These are phyloP conservation scores for Juncus effusus DNA, from an alignment of 176 grass and related monocot species.

Conservation along the genomic window DNA sequence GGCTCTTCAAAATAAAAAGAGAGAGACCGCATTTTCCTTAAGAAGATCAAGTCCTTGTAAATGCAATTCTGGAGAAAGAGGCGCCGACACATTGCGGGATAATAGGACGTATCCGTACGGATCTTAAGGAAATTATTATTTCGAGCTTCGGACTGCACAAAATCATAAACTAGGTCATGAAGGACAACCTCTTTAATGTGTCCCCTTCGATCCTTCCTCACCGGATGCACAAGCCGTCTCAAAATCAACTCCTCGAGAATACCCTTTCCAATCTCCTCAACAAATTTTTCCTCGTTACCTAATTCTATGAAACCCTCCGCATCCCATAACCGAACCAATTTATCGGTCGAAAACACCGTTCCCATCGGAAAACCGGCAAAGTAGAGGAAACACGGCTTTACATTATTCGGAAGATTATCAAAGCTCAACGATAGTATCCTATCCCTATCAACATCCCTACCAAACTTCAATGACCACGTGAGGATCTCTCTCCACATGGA, in stretches of 20 bases:
- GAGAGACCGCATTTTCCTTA: too few species aligned
- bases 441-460: slow-evolving; percentile 5
- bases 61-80: too few species aligned
- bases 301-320: slow-evolving; percentile 39
- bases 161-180: slow-evolving; percentile 34
- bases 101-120: not conserved
- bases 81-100: too few species aligned
- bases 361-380: slow-evolving; percentile 37
- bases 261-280: slow-evolving; percentile 27
- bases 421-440: slow-evolving; percentile 36
- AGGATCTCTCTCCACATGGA: slow-evolving; percentile 29
- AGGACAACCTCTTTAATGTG: slow-evolving; percentile 14
- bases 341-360: not conserved
- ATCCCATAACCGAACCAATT: slow-evolving; percentile 28
- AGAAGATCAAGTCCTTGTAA: too few species aligned
- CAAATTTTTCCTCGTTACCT: too few species aligned
- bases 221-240: slow-evolving; percentile 18
- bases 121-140: slow-evolving; percentile 37
- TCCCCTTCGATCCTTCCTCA: slow-evolving; percentile 8
- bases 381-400: slow-evolving; percentile 41
- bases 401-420: slow-evolving; percentile 40
- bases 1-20: too few species aligned
- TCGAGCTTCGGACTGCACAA: slow-evolving; percentile 31
- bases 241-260: slow-evolving; percentile 36
- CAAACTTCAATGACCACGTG: not conserved